Percentiles rank a stretch among this genome's conserved stretches.
phyloP scores from a whole-genome alignment of 192 early-diverging fungal genomes.

The Backusella psychrophila region DNA sequence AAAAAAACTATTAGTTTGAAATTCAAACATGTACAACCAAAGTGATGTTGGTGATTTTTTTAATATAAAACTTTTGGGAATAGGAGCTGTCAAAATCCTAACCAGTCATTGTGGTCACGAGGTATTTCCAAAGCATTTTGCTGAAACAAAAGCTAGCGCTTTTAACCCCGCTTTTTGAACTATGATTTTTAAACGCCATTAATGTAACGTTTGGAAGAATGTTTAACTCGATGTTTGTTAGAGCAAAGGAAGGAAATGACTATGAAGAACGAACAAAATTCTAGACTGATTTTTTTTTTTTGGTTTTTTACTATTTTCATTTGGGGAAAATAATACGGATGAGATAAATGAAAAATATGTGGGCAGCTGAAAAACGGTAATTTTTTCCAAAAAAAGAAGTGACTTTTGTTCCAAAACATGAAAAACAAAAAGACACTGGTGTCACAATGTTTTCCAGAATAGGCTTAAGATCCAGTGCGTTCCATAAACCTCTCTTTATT shows the following conservation, averaged over 20 bases:
- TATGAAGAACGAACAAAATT: no score
- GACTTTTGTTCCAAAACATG: background rate
- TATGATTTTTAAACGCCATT: no score
- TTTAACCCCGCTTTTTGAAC: no score
- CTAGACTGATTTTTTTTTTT: no score
- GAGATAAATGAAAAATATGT: no score
- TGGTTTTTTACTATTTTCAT: no score
- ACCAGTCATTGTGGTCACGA: background rate
- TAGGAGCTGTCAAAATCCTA: background rate
- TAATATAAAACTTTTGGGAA: background rate
- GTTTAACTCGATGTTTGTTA: no score
- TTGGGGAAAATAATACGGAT: no score
- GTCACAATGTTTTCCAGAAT: slow-evolving; percentile 4
- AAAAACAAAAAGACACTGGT: background rate
- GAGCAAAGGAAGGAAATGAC: no score
- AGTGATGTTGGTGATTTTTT: background rate
- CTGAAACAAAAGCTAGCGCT: background rate
- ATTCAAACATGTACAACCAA: background rate
- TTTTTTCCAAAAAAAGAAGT: background rate
- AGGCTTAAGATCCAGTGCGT: background rate
- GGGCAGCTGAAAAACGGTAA: background rate
- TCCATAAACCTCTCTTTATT: background rate
- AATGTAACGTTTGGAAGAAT: no score
- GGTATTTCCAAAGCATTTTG: background rate
- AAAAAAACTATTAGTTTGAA: background rate